Evolutionary conservation across 208 protist genomes (phyloP), one percentile per base, ranked within the genome.

Genomic region (Pavlovales sp.): DNA sequence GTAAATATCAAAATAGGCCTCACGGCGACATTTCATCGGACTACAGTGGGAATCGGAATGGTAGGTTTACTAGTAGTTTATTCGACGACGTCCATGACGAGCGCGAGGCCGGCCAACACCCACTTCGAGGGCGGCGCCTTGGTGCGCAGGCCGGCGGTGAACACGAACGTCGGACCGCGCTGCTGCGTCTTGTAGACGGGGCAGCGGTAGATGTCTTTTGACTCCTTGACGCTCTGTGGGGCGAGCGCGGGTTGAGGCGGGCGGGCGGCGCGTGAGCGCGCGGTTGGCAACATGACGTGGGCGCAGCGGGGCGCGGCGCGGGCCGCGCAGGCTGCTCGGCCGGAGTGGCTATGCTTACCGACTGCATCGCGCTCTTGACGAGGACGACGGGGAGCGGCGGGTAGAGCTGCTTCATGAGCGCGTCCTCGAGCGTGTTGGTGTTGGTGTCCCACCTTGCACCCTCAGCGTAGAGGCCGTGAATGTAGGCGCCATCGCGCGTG

Each of bases 131-230:
- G 92, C 14, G 96, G 95, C 88, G 96, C 94, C 89, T 97, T 97
- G 7, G 97, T 97, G 92, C 97, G 98, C 32, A 99, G 93, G 92
- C 94, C 95, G 89, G 98, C 97, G 42, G 94, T 94, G 39, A 98
- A 98, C 22, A 99, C 96, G 90, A 96, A 99, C 32, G 90, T 90
- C 30, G 88, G 81, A 34, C 90, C 90, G 78, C 92, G 83, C n/a
- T 39, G 10, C 91, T 97, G 96, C 34, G 97, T 99, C 91, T 97
- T 97, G 94, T 99, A 99, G 36, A 98, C 93, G 8, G 98, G 98
- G 93, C 97, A 99, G 85, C 97, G 95, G 92, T 99, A 99, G 38
- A 91, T 42, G 46, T 93, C 93, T n/a, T 89, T 91, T 0, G 57
- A 77, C 30, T 97, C 93, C 34, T 71, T 71, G 14, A 2, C 26